Conservation (phyloP, 2,329 filamentous ascomycete species). For the Lojkania enalia region DNA sequence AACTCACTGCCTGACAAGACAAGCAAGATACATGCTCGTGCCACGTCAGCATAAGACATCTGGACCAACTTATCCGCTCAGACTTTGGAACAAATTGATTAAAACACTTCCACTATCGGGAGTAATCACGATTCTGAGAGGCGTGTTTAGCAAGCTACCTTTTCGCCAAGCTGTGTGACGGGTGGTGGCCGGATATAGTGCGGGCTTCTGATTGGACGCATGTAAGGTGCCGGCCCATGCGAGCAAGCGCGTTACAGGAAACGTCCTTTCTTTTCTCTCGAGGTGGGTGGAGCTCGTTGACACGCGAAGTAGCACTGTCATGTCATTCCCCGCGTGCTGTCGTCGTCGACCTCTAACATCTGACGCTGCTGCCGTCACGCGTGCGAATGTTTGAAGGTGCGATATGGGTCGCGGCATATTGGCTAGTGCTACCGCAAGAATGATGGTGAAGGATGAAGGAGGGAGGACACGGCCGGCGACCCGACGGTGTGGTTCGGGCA, state of each 20-base stretch:
- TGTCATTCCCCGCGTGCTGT: slow-evolving; percentile 82
- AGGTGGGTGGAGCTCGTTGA: slow-evolving; percentile 2
- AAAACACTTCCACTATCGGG: slow-evolving; percentile 12
- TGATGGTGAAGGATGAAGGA: slow-evolving; percentile 8
- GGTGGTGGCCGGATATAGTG: slow-evolving; percentile 8
- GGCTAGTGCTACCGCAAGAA: slow-evolving; percentile 11
- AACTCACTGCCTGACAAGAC: slow-evolving; percentile 1
- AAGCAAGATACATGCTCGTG: slow-evolving; percentile 3
- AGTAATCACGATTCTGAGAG: slow-evolving; percentile 7
- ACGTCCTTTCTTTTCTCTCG: slow-evolving; percentile 3
- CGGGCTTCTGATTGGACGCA: slow-evolving; percentile 6
- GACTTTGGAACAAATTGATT: slow-evolving; percentile 12
- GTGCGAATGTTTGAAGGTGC: slow-evolving; percentile 19
- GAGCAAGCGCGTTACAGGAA: slow-evolving; percentile 7
- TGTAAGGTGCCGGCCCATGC: slow-evolving; percentile 1
- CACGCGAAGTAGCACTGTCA: slow-evolving; percentile 39
- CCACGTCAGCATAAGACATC: slow-evolving; percentile 16
- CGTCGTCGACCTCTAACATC: slow-evolving; percentile 79
- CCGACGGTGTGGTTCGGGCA: slow-evolving; percentile 20
- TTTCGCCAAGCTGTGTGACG: slow-evolving; percentile 12
- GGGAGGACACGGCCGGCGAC: slow-evolving; percentile 18
- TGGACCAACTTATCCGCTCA: neutral
- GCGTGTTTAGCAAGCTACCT: slow-evolving; percentile 11
- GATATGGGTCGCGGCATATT: slow-evolving; percentile 5
- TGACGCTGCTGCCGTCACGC: slow-evolving; percentile 16